Conservation (phyloP, 306 rosid genomes). For the Pueraria montana region DNA sequence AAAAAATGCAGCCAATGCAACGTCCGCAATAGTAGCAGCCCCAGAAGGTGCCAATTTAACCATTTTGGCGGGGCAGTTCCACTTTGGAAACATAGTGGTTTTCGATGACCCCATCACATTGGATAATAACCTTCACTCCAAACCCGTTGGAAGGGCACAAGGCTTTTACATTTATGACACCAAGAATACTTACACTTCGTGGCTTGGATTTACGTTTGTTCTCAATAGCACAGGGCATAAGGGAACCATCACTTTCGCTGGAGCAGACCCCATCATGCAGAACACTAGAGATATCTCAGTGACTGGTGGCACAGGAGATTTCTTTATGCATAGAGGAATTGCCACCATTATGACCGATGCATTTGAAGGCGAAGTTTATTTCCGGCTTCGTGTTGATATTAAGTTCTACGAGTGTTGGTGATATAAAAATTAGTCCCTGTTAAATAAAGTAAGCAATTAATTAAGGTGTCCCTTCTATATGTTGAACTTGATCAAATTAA, state of each 20-base stretch:
- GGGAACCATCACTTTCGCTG: constrained; percentile 70
- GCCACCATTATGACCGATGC: constrained; percentile 82
- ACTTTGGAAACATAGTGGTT: constrained; percentile 74
- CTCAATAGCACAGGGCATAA: constrained; percentile 56
- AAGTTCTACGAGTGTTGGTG: constrained; percentile 83
- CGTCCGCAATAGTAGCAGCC: constrained; percentile 77
- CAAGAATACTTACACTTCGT: constrained; percentile 68
- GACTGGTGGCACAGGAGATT: constrained; percentile 81
- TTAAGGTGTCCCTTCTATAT: background rate
- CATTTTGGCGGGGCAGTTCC: constrained; percentile 56
- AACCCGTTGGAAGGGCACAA: constrained; percentile 84
- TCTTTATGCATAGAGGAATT: constrained; percentile 80
- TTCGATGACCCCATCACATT: constrained; percentile 84
- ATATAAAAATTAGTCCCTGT: background rate
- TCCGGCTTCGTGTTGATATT: constrained; percentile 70
- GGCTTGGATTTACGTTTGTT: constrained; percentile 74
- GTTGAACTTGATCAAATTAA: background rate
- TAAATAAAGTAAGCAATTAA: background rate
- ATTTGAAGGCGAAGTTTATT: constrained; percentile 77
- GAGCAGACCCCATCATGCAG: constrained; percentile 69
- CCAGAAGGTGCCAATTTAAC: constrained; percentile 74
- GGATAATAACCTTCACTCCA: constrained; percentile 74
- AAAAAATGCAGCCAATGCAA: constrained; percentile 68
- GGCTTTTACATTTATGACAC: constrained; percentile 77
- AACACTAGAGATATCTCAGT: constrained; percentile 74